phyloP scores from a whole-genome alignment of 495 filamentous ascomycete species.

The Hypoxylon perforatum region DNA sequence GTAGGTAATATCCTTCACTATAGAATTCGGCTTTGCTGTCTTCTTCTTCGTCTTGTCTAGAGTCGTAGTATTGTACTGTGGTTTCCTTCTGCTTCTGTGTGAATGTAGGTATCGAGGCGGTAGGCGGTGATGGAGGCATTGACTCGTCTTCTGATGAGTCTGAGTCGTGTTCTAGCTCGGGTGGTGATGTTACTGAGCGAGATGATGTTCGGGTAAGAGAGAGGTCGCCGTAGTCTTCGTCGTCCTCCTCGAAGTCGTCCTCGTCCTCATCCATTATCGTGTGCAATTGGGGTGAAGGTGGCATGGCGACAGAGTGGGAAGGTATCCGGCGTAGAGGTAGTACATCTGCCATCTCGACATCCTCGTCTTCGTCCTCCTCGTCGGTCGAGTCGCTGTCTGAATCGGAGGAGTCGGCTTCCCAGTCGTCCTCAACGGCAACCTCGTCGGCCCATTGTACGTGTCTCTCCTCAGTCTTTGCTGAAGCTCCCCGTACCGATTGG shows the following conservation, averaged over 20 bases:
- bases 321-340: slow-evolving; percentile 59
- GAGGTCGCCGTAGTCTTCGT: slow-evolving; percentile 76
- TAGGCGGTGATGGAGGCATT: slow-evolving; percentile 87
- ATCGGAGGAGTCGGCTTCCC: slow-evolving; percentile 73
- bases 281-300: slow-evolving; percentile 45
- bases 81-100: slow-evolving; percentile 72
- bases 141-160: slow-evolving; percentile 74
- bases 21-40: slow-evolving; percentile 61
- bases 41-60: slow-evolving; percentile 48
- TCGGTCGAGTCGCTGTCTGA: slow-evolving; percentile 65
- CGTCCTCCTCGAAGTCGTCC: slow-evolving; percentile 73
- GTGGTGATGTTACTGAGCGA: slow-evolving; percentile 69
- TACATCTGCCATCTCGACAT: slow-evolving; percentile 64
- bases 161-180: slow-evolving; percentile 79
- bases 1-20: slow-evolving; percentile 70
- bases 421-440: slow-evolving; percentile 77
- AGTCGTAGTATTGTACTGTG: slow-evolving; percentile 63
- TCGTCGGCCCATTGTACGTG: slow-evolving; percentile 92
- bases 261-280: slow-evolving; percentile 52
- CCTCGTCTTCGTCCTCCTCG: slow-evolving; percentile 48
- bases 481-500: slow-evolving; percentile 84
- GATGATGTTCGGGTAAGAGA: slow-evolving; percentile 79
- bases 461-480: slow-evolving; percentile 64
- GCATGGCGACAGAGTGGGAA: slow-evolving; percentile 42
- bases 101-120: slow-evolving; percentile 72